Percentiles rank a stretch among this genome's conserved stretches.
These are phyloP conservation scores for Ochetophila trinervis DNA, from an alignment of 306 rosid genomes.

Conservation along the genomic window DNA sequence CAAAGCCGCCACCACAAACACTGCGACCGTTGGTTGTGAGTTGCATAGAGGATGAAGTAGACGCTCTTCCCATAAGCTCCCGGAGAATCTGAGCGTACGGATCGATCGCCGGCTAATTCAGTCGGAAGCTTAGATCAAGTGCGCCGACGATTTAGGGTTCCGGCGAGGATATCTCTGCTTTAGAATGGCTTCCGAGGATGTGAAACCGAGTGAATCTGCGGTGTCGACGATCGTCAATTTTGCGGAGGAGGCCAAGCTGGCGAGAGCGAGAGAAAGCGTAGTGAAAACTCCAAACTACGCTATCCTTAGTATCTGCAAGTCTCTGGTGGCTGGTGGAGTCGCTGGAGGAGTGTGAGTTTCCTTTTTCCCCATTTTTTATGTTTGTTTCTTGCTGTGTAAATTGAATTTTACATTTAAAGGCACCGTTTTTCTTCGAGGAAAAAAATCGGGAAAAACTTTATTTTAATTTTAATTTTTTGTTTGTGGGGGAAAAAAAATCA, in stretches of 20 bases:
- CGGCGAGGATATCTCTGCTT: background rate
- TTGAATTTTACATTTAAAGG: background rate
- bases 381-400: background rate
- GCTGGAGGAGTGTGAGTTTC: constrained; percentile 98
- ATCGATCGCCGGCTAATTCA: constrained; percentile 18
- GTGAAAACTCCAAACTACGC: constrained; percentile 65
- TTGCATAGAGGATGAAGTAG: background rate
- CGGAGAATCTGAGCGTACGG: background rate
- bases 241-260: constrained; percentile 93
- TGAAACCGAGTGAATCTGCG: constrained; percentile 70
- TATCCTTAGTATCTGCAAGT: constrained; percentile 67
- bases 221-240: constrained; percentile 79
- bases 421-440: background rate
- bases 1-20: constrained; percentile 18
- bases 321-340: constrained; percentile 93
- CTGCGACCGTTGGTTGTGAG: background rate
- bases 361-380: constrained; percentile 19
- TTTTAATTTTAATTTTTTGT: too few species aligned
- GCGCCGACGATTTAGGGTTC: constrained; percentile 25
- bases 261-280: constrained; percentile 87
- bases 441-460: too few species aligned
- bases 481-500: too few species aligned
- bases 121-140: background rate
- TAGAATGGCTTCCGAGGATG: constrained; percentile 94
- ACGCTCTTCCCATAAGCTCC: constrained; percentile 18